Percentiles rank a stretch among this genome's conserved stretches.
phyloP scores from a whole-genome alignment of 116 monocot genomes.

The Dioscorea cayenensis region DNA sequence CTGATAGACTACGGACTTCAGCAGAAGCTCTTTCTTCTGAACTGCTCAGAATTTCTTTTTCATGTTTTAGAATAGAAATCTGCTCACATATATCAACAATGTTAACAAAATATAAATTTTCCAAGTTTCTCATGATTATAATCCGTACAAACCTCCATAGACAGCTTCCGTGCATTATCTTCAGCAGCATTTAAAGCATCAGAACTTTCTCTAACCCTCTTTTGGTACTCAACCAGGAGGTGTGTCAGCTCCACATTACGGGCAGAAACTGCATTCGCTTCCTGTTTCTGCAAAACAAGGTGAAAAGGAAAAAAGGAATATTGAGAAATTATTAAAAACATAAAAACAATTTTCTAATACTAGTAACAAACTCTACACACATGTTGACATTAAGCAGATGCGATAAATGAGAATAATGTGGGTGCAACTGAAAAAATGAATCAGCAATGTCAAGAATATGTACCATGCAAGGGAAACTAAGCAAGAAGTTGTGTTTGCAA shows the following conservation, averaged over 20 bases:
- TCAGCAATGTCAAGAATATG: neutral
- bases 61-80: slow-evolving; percentile 82
- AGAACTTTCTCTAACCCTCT: slow-evolving; percentile 56
- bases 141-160: slow-evolving; percentile 56
- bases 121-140: neutral
- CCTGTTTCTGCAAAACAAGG: slow-evolving; percentile 45
- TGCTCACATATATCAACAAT: slow-evolving; percentile 15
- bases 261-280: slow-evolving; percentile 60
- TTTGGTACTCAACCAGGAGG: slow-evolving; percentile 77
- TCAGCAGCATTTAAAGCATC: slow-evolving; percentile 57
- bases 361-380: neutral
- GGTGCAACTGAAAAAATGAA: no score
- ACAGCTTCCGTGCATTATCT: slow-evolving; percentile 64
- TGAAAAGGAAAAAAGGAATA: neutral
- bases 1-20: slow-evolving; percentile 62
- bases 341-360: neutral
- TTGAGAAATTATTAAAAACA: neutral
- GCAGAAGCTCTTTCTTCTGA: slow-evolving; percentile 80
- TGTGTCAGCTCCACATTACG: slow-evolving; percentile 80
- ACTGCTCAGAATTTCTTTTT: slow-evolving; percentile 61
- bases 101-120: neutral
- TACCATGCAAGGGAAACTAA: neutral
- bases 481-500: neutral
- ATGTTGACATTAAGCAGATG: no score
- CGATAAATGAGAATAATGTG: no score